Percentiles rank a stretch among this genome's conserved stretches.
phyloP scores from a whole-genome alignment of 2,329 filamentous ascomycete genomes.

The Ceratocystis harringtonii region DNA sequence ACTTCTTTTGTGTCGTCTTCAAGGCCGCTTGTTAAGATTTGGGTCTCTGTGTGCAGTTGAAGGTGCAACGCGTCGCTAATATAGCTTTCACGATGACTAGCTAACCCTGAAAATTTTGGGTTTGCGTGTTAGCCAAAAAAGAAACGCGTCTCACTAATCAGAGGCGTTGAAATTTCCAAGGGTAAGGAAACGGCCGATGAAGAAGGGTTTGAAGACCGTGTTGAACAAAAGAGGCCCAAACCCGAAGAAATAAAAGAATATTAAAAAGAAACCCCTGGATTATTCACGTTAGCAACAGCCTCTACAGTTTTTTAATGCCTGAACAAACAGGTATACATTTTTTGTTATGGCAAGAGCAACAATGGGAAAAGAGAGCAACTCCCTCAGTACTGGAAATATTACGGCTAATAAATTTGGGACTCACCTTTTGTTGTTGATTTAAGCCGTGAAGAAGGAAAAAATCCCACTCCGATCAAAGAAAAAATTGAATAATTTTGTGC shows the following conservation, averaged over 20 bases:
- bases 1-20: not conserved
- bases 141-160: conserved; percentile 14
- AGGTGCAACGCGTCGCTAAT: too few species aligned
- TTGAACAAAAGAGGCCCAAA: conserved; percentile 4
- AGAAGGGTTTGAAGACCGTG: conserved; percentile 13
- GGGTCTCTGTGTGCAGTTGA: too few species aligned
- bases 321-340: not conserved
- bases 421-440: not conserved
- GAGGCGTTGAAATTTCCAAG: conserved; percentile 13
- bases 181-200: conserved; percentile 8
- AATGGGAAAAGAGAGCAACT: not conserved
- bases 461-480: not conserved
- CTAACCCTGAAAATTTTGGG: not conserved
- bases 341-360: not conserved
- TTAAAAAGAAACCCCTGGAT: not conserved
- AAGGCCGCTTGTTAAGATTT: not conserved
- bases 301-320: not conserved
- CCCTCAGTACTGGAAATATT: not conserved
- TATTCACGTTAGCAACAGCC: conserved; percentile 14
- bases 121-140: conserved; percentile 7
- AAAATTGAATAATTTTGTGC: not conserved
- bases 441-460: too few species aligned
- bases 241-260: conserved; percentile 13
- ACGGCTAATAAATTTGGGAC: not conserved
- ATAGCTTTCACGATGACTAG: too few species aligned